A percentile compares a stretch with the other conserved stretches of the same genome.
Evolutionary conservation across 352 stramenopile species (phyloP).

Genomic region (Thraustochytrium sp.): DNA sequence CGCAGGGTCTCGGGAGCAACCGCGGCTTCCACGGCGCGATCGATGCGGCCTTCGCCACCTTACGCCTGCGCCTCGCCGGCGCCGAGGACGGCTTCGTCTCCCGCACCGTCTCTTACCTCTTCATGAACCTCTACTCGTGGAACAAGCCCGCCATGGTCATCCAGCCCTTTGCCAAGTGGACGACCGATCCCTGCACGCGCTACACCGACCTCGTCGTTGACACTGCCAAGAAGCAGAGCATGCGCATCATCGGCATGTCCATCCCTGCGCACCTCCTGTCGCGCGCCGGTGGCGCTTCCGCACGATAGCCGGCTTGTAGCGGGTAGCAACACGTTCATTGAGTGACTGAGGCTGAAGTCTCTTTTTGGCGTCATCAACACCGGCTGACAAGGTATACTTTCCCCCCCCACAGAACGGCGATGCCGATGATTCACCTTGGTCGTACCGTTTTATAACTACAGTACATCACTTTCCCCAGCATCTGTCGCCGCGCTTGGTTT

Average conservation of each 20-base stretch:
- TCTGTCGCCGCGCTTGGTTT: too few species aligned
- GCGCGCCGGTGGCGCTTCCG: too few species aligned
- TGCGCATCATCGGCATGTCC: background rate
- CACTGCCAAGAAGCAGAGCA: background rate
- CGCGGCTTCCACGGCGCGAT: constrained; percentile 69
- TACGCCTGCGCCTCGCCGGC: background rate
- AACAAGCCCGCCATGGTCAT: background rate
- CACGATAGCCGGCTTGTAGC: too few species aligned
- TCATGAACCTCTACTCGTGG: background rate
- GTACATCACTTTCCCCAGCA: too few species aligned
- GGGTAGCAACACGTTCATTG: too few species aligned
- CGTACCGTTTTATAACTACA: too few species aligned
- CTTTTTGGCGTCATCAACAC: too few species aligned
- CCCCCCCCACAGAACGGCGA: too few species aligned
- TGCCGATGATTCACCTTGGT: too few species aligned
- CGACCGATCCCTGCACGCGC: background rate
- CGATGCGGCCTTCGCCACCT: constrained; percentile 56
- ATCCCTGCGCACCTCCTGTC: too few species aligned
- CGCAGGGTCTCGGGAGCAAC: constrained; percentile 68
- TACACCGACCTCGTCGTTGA: background rate
- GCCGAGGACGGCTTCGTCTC: background rate
- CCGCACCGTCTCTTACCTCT: background rate
- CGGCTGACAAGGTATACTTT: too few species aligned
- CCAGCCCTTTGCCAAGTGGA: background rate
- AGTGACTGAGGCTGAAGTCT: too few species aligned